Conservation (phyloP, 148 eudicot genomes). For the Spergularia bocconei region DNA sequence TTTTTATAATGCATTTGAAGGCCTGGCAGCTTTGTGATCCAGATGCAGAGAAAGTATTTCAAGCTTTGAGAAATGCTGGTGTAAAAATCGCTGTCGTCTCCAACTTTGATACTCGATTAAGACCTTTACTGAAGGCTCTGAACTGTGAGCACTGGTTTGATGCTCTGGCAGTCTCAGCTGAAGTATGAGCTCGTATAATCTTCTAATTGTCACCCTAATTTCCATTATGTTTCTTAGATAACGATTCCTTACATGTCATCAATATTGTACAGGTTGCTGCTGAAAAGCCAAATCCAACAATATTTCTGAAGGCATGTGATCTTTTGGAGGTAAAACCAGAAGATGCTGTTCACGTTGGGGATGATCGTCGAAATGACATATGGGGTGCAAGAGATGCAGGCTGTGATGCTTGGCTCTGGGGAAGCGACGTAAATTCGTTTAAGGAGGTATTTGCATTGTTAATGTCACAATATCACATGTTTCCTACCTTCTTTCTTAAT, state of each 20-base stretch:
- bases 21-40: slow-evolving; percentile 99
- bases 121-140: slow-evolving; percentile 74
- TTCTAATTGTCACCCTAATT: neutral
- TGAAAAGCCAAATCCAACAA: slow-evolving; percentile 96
- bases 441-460: slow-evolving; percentile 58
- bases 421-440: slow-evolving; percentile 88
- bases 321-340: slow-evolving; percentile 77
- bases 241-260: neutral
- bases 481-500: neutral
- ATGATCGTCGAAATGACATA: slow-evolving; percentile 92
- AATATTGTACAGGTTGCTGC: slow-evolving; percentile 72
- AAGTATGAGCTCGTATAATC: slow-evolving; percentile 41
- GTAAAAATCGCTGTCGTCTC: slow-evolving; percentile 90
- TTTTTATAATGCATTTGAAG: slow-evolving; percentile 28
- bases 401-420: slow-evolving; percentile 99
- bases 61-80: slow-evolving; percentile 69
- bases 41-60: slow-evolving; percentile 81
- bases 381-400: slow-evolving; percentile 99
- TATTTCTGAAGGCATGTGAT: slow-evolving; percentile 92
- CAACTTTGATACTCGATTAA: slow-evolving; percentile 84
- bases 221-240: neutral
- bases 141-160: slow-evolving; percentile 99
- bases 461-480: neutral
- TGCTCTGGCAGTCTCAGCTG: slow-evolving; percentile 98
- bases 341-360: slow-evolving; percentile 97